Evolutionary conservation across 345 rosid genomes (phyloP).

Genomic region (Hibiscus trionum): DNA sequence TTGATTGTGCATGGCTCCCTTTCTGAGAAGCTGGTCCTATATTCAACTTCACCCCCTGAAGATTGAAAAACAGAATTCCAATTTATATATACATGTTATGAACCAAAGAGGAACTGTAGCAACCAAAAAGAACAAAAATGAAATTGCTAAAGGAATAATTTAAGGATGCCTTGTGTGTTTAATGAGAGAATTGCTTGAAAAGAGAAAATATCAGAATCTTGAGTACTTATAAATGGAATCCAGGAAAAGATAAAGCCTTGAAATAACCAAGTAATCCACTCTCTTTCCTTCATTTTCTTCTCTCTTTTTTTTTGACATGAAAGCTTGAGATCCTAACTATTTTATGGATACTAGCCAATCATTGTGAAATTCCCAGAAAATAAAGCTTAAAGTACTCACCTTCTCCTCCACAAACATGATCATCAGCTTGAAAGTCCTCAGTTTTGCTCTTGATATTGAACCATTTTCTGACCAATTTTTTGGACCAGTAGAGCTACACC

Average conservation of each 20-base stretch:
- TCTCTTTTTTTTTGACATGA: neutral
- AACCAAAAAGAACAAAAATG: neutral
- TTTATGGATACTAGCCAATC: neutral
- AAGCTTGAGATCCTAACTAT: neutral
- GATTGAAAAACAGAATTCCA: neutral
- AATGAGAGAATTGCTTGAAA: slow-evolving; percentile 5
- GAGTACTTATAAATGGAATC: slow-evolving; percentile 9
- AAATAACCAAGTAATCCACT: neutral
- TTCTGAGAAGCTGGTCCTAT: slow-evolving; percentile 70
- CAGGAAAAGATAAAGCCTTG: neutral
- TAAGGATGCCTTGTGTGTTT: slow-evolving; percentile 7
- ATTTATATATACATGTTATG: neutral
- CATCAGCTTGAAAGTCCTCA: slow-evolving; percentile 83
- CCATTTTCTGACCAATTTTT: slow-evolving; percentile 83
- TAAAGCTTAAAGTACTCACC: slow-evolving; percentile 27
- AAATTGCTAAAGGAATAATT: neutral
- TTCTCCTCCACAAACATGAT: slow-evolving; percentile 36
- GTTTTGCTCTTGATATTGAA: slow-evolving; percentile 87
- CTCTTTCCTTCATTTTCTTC: neutral
- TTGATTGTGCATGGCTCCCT: slow-evolving; percentile 71
- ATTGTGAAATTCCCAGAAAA: neutral
- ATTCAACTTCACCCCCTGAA: slow-evolving; percentile 60
- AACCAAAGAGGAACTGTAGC: too few species aligned
- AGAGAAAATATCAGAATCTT: slow-evolving; percentile 5
- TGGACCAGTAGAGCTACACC: slow-evolving; percentile 94